These are phyloP conservation scores for Penicillium diatomitis DNA, from an alignment of 495 filamentous ascomycete genomes.

Conservation along the genomic window DNA sequence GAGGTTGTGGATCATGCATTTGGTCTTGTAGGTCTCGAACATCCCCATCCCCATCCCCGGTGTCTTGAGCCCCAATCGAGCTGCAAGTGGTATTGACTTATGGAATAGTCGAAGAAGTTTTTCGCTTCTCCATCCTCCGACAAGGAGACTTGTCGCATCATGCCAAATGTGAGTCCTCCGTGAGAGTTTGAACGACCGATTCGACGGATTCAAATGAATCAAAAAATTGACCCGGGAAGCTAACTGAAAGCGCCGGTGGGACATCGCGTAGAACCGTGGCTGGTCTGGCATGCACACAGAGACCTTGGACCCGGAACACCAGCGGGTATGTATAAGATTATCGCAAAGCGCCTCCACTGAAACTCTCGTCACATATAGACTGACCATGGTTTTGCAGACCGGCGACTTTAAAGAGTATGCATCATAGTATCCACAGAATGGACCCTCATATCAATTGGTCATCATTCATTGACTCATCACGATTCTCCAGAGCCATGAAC, in stretches of 20 bases:
- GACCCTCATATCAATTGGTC: background rate
- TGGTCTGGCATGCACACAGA: conserved; percentile 88
- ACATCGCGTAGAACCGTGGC: conserved; percentile 55
- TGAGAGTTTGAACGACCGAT: background rate
- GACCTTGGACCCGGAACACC: conserved; percentile 74
- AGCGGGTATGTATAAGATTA: conserved; percentile 48
- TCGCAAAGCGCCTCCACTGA: background rate
- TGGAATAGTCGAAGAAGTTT: conserved; percentile 60
- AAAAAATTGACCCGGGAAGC: too few relatives aligned
- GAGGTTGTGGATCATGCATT: conserved; percentile 66
- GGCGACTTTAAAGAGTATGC: conserved; percentile 89
- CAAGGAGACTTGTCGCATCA: conserved; percentile 65
- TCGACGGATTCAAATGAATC: too few relatives aligned
- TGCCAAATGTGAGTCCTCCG: conserved; percentile 44
- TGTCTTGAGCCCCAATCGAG: background rate
- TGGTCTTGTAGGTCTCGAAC: conserved; percentile 44
- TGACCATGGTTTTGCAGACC: conserved; percentile 38
- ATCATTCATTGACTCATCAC: too few relatives aligned
- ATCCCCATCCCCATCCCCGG: background rate
- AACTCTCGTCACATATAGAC: background rate
- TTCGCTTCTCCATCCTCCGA: conserved; percentile 63
- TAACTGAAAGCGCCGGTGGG: background rate
- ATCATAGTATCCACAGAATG: background rate
- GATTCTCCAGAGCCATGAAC: conserved; percentile 71
- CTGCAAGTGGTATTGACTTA: background rate